Conservation (phyloP, 257 asterid genomes). For the Scutellaria galericulata region DNA sequence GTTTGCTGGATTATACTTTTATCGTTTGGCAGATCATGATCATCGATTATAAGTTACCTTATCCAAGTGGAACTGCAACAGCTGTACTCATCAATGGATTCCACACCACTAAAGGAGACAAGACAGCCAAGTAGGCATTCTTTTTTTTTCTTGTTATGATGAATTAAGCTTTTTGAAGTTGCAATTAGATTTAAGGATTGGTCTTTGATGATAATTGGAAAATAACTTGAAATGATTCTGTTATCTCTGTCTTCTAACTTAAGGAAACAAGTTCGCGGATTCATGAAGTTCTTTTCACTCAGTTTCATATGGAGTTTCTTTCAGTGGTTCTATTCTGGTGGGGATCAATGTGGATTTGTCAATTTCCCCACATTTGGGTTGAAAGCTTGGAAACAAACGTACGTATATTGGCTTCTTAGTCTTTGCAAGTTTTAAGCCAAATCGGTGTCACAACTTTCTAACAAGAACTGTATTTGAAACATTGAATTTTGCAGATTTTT, state of each 20-base stretch:
- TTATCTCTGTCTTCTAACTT: conserved; percentile 6
- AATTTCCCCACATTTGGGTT: conserved; percentile 83
- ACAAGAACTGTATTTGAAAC: conserved; percentile 15
- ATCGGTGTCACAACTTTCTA: not conserved
- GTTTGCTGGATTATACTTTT: not conserved
- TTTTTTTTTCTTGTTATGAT: not conserved
- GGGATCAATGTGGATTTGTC: conserved; percentile 65
- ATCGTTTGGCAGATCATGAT: conserved; percentile 56
- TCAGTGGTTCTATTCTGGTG: conserved; percentile 91
- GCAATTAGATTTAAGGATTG: not conserved
- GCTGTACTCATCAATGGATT: conserved; percentile 79
- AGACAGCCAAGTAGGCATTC: conserved; percentile 59
- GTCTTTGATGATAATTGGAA: not conserved
- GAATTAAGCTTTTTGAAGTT: not conserved
- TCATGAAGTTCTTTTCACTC: conserved; percentile 68
- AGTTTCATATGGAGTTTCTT: conserved; percentile 90
- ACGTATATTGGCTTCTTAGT: conserved; percentile 14
- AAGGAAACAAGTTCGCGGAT: conserved; percentile 86
- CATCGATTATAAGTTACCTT: conserved; percentile 59
- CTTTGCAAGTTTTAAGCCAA: not conserved
- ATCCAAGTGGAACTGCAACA: conserved; percentile 80
- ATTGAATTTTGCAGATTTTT: conserved; percentile 58
- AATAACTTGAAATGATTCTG: not conserved
- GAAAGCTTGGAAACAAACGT: conserved; percentile 82
- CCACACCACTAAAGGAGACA: conserved; percentile 65